Base-by-base conservation (phyloP, 2,329 filamentous ascomycete genomes). In the Aspergillus awamori region DNA sequence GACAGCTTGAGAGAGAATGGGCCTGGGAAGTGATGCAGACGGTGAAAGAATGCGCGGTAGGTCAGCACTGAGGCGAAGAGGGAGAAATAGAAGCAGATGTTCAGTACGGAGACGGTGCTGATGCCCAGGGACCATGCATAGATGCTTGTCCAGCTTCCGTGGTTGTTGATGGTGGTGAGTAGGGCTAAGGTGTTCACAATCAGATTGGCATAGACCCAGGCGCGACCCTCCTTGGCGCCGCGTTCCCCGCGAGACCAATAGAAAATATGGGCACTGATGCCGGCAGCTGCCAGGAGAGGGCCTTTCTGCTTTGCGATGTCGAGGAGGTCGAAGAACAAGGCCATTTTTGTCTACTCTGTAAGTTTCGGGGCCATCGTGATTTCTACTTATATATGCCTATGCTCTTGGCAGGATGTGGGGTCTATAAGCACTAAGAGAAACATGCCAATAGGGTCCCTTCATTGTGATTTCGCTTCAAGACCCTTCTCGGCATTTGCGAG, bases 21-120 rank as follows among this genome's bases (percentile, higher is more conserved):
- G 22, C 52, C 52, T 10, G 52, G 36, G 13, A 53, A 53, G 1
- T 11, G 22, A 28, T 33, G 52, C 13, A 53, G 36, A 15, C 52
- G 52, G 8, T 53, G 52, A 36, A 53, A 43, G 36, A 53, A 53
- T 3, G 36, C 33, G 20, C 52, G 10, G 33, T 53, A 53, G 20
- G 24, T 20, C 2, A 41, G 22, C 3, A 30, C 2, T 0, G 52
- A 53, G 10, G 33, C 13, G 36, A 53, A 53, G 2, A 53, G 36
- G 20, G 36, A 30, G 2, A n/a, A 10, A 13, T 53, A 53, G 36
- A 53, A 53, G 36, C 33, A 43, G 33, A 41, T 5, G 6, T 53
- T 41, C 0, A 53, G 20, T 8, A 41, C 6, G 10, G 8, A 53
- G 10, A 41, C 20, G 2, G 15, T 15, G 5, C 13, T 4, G 13